A percentile compares a stretch with the other conserved stretches of the same genome.
These are phyloP conservation scores for Fusarium burgessii DNA, from an alignment of 2,329 filamentous ascomycete genomes.

Conservation along the genomic window DNA sequence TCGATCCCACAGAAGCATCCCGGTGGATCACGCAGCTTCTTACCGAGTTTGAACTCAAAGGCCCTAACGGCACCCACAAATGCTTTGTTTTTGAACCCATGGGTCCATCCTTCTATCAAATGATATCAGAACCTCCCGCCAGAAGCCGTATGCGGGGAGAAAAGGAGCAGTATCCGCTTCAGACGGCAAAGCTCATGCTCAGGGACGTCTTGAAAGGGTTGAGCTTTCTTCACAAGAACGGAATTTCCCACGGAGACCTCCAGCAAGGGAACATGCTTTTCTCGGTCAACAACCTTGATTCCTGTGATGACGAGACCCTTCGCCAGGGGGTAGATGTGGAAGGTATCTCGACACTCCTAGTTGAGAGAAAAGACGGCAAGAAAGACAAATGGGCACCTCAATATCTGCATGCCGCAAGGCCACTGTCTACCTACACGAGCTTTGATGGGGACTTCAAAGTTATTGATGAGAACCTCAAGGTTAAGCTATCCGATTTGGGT, in stretches of 20 bases:
- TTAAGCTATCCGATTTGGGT: constrained; percentile 19
- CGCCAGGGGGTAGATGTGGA: not conserved
- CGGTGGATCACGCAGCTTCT: constrained; percentile 48
- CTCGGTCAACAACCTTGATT: not conserved
- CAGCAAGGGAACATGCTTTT: constrained; percentile 17
- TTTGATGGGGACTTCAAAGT: no score
- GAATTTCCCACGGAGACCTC: constrained; percentile 5
- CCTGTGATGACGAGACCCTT: not conserved
- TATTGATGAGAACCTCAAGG: not conserved
- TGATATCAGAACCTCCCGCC: not conserved
- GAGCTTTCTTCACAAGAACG: not conserved
- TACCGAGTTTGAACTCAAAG: constrained; percentile 45
- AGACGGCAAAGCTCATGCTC: constrained; percentile 4
- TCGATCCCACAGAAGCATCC: rapidly evolving
- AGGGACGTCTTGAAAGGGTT: constrained; percentile 2
- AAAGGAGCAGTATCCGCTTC: not conserved
- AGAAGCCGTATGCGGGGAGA: no score
- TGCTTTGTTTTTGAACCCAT: constrained; percentile 50
- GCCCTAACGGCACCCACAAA: constrained; percentile 50
- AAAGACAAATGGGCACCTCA: constrained; percentile 12
- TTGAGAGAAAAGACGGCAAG: constrained; percentile 10
- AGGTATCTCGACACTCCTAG: not conserved
- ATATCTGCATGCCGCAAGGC: not conserved
- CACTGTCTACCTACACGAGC: not conserved
- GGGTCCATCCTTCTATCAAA: constrained; percentile 44